Base-by-base conservation (phyloP, 2,329 filamentous ascomycete genomes). In the Rhexocercosporidium sp. region DNA sequence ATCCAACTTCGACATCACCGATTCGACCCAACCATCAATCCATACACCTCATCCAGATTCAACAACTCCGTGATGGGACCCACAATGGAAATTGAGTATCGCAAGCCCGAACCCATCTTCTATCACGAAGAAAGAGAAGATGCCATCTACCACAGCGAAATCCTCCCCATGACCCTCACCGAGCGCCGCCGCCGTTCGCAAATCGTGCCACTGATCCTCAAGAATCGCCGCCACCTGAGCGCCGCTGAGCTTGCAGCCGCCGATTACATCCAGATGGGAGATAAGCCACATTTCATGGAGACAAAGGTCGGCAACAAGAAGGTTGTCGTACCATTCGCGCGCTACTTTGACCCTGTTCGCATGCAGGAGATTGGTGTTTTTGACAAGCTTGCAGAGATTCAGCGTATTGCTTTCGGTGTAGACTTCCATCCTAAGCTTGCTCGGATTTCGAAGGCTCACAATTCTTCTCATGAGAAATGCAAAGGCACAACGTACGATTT, bases 211-310 rank as follows among this genome's bases (percentile, higher is more conserved):
- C 44, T 20, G 3, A 11, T 59, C 16, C 22, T 59, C 3, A 46
- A 46, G 41, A 41, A 46, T 5, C 37, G 41, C 11, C 37, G 56
- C 5, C 56, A 46, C 37, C 37, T 59, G 14, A 29, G 39, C 6
- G 16, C 4, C 2, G 12, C 56, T 2, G 56, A 59, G 18, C 56
- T 59, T 5, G 16, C 25, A 9, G 56, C 56, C 5, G 56, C 56
- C 12, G 47, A 49, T 29, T 62, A 62, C 47, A 29, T 44, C 8
- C 60, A 41, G n/a, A 62, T 62, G 60, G 37, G 46, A 9, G 31
- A 53, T 7, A 62, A 54, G 47, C 60, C 60, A 16, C 49, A 53
- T 29, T 54, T 25, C 60, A 51, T 62, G 46, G 47, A 41, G n/a
- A 37, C 29, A 2, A 51, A 62, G 22, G n/a, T 54, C 14, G 9